phyloP scores from a whole-genome alignment of 805 yeast genomes.

The Teunomyces gatunensis region DNA sequence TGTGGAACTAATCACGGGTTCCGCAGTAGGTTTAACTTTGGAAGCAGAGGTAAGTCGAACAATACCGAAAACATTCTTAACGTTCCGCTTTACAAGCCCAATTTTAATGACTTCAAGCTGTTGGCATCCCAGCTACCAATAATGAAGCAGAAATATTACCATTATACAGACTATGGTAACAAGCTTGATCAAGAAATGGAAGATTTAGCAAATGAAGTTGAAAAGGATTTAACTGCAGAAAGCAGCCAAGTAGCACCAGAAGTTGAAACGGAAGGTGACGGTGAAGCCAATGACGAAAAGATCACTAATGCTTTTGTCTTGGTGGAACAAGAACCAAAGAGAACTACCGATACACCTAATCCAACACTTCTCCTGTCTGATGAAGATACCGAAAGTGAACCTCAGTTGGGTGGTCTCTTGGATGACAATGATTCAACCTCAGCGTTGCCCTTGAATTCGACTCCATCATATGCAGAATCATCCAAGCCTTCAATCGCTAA shows the following conservation, averaged over 20 bases:
- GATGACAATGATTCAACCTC: slow-evolving; percentile 11
- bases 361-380: slow-evolving; percentile 22
- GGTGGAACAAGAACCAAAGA: slow-evolving; percentile 13
- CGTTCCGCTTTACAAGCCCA: slow-evolving; percentile 46
- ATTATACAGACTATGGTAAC: slow-evolving; percentile 23
- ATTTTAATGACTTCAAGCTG: slow-evolving; percentile 32
- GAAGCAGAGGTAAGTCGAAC: background rate
- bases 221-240: slow-evolving; percentile 9
- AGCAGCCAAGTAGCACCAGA: background rate
- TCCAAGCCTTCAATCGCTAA: slow-evolving; percentile 19
- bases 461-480: slow-evolving; percentile 17
- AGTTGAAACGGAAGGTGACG: slow-evolving; percentile 6
- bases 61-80: slow-evolving; percentile 27
- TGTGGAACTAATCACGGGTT: background rate
- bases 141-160: slow-evolving; percentile 29
- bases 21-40: slow-evolving; percentile 4
- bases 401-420: slow-evolving; percentile 13
- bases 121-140: slow-evolving; percentile 28
- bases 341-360: background rate
- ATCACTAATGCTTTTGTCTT: slow-evolving; percentile 19
- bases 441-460: slow-evolving; percentile 13
- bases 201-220: slow-evolving; percentile 9
- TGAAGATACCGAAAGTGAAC: slow-evolving; percentile 29
- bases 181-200: slow-evolving; percentile 13
- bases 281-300: slow-evolving; percentile 4